phyloP scores from a whole-genome alignment of 75 land plant species.

The Larix kaempferi region DNA sequence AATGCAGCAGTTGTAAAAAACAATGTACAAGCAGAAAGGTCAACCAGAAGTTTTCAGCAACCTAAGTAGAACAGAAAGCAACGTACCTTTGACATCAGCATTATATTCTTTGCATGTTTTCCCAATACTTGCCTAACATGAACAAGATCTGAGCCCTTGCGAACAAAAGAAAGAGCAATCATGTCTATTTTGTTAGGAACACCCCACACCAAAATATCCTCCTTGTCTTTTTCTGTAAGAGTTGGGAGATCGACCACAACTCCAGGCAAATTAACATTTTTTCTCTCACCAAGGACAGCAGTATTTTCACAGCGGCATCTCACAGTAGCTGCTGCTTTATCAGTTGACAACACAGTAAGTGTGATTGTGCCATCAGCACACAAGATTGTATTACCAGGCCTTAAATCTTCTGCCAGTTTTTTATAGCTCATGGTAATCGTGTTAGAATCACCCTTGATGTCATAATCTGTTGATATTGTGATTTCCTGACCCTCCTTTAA shows the following conservation, averaged over 20 bases:
- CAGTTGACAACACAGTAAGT: conserved; percentile 23
- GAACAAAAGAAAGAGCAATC: conserved; percentile 94
- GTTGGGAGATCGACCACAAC: conserved; percentile 36
- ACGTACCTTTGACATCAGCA: conserved; percentile 81
- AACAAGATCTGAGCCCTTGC: conserved; percentile 84
- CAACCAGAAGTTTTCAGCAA: background rate
- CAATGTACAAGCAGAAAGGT: background rate
- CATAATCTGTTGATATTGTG: conserved; percentile 71
- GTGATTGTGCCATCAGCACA: conserved; percentile 63
- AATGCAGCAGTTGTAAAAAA: background rate
- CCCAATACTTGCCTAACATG: conserved; percentile 71
- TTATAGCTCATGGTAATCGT: conserved; percentile 88
- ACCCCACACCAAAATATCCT: conserved; percentile 83
- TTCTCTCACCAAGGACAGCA: conserved; percentile 32
- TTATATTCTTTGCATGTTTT: conserved; percentile 59
- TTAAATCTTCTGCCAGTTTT: conserved; percentile 67
- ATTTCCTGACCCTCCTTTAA: conserved; percentile 74
- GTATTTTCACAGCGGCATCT: conserved; percentile 28
- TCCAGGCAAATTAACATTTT: conserved; percentile 32
- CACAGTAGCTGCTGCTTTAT: conserved; percentile 13
- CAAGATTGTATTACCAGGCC: conserved; percentile 66
- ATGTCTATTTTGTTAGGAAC: conserved; percentile 87
- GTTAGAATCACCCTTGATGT: conserved; percentile 54
- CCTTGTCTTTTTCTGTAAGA: conserved; percentile 70
- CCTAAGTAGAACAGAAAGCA: background rate